Percentiles rank a stretch among this genome's conserved stretches.
Conservation (phyloP, 164 flowering plant genomes). For the Chimonanthus praecox region DNA sequence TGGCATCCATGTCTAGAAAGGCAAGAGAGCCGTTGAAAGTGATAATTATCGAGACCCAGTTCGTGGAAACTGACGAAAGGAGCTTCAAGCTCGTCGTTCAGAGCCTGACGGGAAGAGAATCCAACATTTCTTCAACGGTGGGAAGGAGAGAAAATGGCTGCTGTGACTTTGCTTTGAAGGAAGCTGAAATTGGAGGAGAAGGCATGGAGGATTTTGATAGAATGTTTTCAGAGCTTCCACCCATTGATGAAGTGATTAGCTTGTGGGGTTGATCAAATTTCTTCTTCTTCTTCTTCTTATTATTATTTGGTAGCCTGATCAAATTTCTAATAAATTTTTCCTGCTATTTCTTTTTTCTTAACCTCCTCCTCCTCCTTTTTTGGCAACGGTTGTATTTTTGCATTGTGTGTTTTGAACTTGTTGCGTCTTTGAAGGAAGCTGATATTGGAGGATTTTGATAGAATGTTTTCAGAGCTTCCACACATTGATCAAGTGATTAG, state of each 20-base stretch:
- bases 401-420: too few relatives aligned
- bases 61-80: constrained; percentile 39
- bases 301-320: too few relatives aligned
- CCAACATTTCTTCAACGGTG: constrained; percentile 6
- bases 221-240: not conserved
- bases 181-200: not conserved
- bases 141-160: not conserved
- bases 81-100: constrained; percentile 72
- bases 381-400: too few relatives aligned
- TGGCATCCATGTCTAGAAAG: not conserved
- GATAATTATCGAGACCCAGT: constrained; percentile 40
- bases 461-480: not conserved
- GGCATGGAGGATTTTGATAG: not conserved
- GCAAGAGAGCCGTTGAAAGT: constrained; percentile 30
- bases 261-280: not conserved
- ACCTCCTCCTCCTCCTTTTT: too few relatives aligned
- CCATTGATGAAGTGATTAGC: not conserved
- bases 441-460: constrained; percentile 1
- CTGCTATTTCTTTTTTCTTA: too few relatives aligned
- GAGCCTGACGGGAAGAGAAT: constrained; percentile 58
- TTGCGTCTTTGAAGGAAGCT: not conserved
- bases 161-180: not conserved
- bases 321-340: too few relatives aligned
- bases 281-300: too few relatives aligned
- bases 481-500: not conserved